A percentile compares a stretch with the other conserved stretches of the same genome.
Conservation (phyloP, 352 stramenopile genomes). For the Lagenidium giganteum region DNA sequence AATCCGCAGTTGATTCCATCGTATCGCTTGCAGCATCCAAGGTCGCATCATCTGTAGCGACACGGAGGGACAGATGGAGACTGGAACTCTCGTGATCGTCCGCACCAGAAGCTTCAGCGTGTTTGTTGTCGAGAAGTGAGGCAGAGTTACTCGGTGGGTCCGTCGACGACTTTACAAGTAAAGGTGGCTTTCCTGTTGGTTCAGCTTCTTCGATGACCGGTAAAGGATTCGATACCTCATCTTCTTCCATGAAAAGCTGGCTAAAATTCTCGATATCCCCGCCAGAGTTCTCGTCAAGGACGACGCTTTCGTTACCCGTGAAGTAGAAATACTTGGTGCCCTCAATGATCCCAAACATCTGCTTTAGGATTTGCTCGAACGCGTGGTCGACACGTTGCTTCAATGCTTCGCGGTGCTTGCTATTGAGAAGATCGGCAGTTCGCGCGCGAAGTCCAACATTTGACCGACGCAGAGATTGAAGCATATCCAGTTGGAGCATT, state of each 20-base stretch:
- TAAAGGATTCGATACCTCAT: too few relatives aligned
- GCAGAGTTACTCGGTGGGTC: too few relatives aligned
- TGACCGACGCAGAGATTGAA: slow-evolving; percentile 24
- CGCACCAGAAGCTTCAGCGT: too few relatives aligned
- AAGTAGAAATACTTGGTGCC: slow-evolving; percentile 86
- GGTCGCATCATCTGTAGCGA: too few relatives aligned
- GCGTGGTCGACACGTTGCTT: slow-evolving; percentile 68
- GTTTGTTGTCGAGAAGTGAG: too few relatives aligned
- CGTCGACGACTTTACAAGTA: too few relatives aligned
- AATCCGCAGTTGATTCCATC: too few relatives aligned
- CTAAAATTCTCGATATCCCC: slow-evolving; percentile 35
- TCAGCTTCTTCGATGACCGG: too few relatives aligned
- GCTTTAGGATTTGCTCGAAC: slow-evolving; percentile 60
- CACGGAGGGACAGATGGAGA: too few relatives aligned
- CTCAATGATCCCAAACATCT: slow-evolving; percentile 51
- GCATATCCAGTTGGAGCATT: slow-evolving; percentile 60
- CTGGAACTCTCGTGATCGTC: too few relatives aligned
- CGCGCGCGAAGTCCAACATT: slow-evolving; percentile 7
- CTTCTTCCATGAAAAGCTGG: slow-evolving; percentile 60
- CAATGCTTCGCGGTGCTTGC: slow-evolving; percentile 40
- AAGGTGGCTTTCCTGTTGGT: too few relatives aligned
- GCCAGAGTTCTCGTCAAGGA: slow-evolving; percentile 51
- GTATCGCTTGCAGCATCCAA: too few relatives aligned
- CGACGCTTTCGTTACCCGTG: slow-evolving; percentile 48
- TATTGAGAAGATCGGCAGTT: slow-evolving; percentile 18